These are phyloP conservation scores for Flammula alnicola DNA, from an alignment of 1,284 basidiomycete genomes.

Conservation along the genomic window DNA sequence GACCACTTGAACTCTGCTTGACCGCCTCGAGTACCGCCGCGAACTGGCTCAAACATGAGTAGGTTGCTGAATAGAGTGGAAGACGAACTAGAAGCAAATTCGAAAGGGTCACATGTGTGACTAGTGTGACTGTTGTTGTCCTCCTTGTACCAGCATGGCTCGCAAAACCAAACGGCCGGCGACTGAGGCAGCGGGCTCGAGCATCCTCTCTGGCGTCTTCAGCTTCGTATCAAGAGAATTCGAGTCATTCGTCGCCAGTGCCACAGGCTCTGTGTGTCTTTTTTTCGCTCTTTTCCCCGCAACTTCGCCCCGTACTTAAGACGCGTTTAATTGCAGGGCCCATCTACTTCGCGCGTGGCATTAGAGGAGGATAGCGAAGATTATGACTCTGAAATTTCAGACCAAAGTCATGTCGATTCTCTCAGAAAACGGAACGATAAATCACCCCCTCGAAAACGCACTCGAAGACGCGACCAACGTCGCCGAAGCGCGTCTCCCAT, in stretches of 20 bases:
- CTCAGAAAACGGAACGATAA: constrained; percentile 14
- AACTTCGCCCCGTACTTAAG: constrained; percentile 3
- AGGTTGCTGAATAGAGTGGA: neutral
- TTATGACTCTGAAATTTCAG: constrained; percentile 8
- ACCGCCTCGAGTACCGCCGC: constrained; percentile 86
- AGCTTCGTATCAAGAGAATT: constrained; percentile 72
- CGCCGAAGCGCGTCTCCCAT: neutral
- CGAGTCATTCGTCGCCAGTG: constrained; percentile 68
- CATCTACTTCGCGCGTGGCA: constrained; percentile 15
- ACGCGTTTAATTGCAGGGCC: constrained; percentile 23
- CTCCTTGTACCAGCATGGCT: constrained; percentile 21
- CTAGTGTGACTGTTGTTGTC: constrained; percentile 17
- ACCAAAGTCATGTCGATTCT: constrained; percentile 6
- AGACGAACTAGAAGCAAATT: neutral
- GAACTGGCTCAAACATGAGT: constrained; percentile 78
- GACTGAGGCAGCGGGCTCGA: constrained; percentile 26
- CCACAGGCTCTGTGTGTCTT: constrained; percentile 47
- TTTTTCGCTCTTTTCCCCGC: neutral
- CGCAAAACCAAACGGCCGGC: constrained; percentile 17
- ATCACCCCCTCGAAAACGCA: constrained; percentile 15
- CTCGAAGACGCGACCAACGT: neutral
- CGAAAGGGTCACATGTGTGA: constrained; percentile 5
- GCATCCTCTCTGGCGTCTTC: constrained; percentile 67
- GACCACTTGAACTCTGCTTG: constrained; percentile 93
- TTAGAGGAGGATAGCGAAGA: constrained; percentile 7